A percentile compares a stretch with the other conserved stretches of the same genome.
phyloP scores from a whole-genome alignment of 2,329 filamentous ascomycete species.

The Diaporthe vaccinii region DNA sequence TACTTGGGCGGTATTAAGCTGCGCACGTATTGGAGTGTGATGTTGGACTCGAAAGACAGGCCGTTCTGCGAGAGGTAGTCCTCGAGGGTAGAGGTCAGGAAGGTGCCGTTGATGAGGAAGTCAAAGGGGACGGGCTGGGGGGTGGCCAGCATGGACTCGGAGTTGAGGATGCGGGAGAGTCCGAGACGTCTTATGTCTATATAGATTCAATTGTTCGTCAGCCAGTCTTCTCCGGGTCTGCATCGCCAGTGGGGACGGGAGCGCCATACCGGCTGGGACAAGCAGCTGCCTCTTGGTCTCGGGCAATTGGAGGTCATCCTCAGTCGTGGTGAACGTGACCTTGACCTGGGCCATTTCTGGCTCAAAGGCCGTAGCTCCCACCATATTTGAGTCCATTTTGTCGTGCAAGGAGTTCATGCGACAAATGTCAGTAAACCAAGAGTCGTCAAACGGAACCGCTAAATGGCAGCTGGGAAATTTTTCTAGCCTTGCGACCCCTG shows the following conservation, averaged over 20 bases:
- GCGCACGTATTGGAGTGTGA: slow-evolving; percentile 93
- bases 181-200: slow-evolving; percentile 78
- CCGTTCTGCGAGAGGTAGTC: slow-evolving; percentile 90
- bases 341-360: slow-evolving; percentile 67
- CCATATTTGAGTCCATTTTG: slow-evolving; percentile 45
- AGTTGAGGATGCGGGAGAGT: slow-evolving; percentile 78
- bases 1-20: slow-evolving; percentile 91
- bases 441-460: not conserved
- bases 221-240: not conserved
- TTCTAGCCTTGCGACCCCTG: slow-evolving; percentile 36
- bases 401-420: slow-evolving; percentile 11
- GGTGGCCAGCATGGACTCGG: slow-evolving; percentile 78
- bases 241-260: slow-evolving; percentile 38
- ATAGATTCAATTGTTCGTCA: slow-evolving; percentile 25
- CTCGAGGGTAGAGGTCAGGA: slow-evolving; percentile 89
- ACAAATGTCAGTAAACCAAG: slow-evolving; percentile 5
- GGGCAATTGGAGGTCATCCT: slow-evolving; percentile 72
- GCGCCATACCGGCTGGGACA: slow-evolving; percentile 68
- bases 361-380: slow-evolving; percentile 46
- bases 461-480: slow-evolving; percentile 36
- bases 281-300: slow-evolving; percentile 73
- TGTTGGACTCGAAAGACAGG: slow-evolving; percentile 87
- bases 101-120: slow-evolving; percentile 94
- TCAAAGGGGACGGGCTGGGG: slow-evolving; percentile 83
- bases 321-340: slow-evolving; percentile 76